Evolutionary conservation across 305 asterid genomes (phyloP), one percentile per base, ranked within the genome.

Genomic region (Fraxinus baroniana): DNA sequence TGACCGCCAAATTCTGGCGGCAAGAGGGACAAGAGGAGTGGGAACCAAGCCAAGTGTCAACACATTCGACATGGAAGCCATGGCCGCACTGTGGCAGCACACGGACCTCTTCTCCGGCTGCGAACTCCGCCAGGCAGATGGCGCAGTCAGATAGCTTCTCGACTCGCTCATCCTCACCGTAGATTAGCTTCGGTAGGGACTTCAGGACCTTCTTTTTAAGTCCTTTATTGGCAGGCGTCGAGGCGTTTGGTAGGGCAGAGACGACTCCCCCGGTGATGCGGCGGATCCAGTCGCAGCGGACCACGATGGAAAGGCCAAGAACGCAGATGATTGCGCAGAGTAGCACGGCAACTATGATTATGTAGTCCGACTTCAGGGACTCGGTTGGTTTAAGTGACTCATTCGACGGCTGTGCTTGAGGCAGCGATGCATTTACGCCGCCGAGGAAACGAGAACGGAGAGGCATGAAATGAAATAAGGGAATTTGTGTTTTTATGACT

Each of bases 1-100:
- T 20, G 72, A 35, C 81, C 46, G 72, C 87, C 64, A 87, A 80
- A 20, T 85, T 84, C 76, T 85, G 86, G 7, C 90, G 83, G 57
- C 91, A 89, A 4, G 90, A 86, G 4, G 91, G 91, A 46, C 91
- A 87, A 0, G 91, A 85, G 7, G 90, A 85, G 37, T 87, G 90
- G 2, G 91, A 85, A 37, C 83, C 86, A n/a, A 88, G 83, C 91
- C 91, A 88, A 35, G 83, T 79, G 78, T 87, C 91, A 9, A 88
- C 83, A 76, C 91, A 88, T 18, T 18, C 86, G 1, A 83, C 90
- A 55, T 88, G 91, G 72, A 86, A 88, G 26, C 83, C 85, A 41
- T 88, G 91, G 1, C 87, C 91, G 80, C 91, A 88, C 87, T 83
- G 87, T 20, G 91, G 91, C 32, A 88, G 81, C 52, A 86, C 78